Percentiles rank a stretch among this genome's conserved stretches.
Conservation (phyloP, 2,329 filamentous ascomycete species). For the Stromatinia cepivora region DNA sequence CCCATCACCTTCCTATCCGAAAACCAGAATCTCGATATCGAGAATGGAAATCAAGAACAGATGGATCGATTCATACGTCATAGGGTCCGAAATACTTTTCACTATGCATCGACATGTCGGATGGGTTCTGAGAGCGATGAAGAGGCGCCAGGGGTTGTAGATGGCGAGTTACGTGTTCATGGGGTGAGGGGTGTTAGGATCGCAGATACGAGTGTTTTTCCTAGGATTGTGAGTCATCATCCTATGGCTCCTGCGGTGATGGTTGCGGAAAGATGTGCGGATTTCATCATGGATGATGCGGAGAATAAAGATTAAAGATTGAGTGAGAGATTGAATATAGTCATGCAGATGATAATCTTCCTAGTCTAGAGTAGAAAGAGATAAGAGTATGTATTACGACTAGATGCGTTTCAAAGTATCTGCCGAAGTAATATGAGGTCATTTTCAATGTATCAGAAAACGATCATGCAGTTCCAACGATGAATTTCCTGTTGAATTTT, state of each 20-base stretch:
- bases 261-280: conserved; percentile 32
- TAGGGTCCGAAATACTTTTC: not conserved
- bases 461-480: not conserved
- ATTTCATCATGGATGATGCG: conserved; percentile 2
- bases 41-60: not conserved
- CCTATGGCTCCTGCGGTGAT: conserved; percentile 32
- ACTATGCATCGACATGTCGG: conserved; percentile 2
- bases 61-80: not conserved
- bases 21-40: not conserved
- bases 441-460: not conserved
- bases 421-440: not conserved
- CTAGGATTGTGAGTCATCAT: conserved; percentile 32
- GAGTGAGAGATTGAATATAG: not conserved
- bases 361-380: not conserved
- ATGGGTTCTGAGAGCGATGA: not conserved
- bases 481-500: not conserved
- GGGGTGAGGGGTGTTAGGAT: conserved; percentile 34
- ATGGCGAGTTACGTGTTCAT: conserved; percentile 33
- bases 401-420: not conserved
- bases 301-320: not conserved
- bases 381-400: not conserved
- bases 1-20: not conserved
- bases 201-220: conserved; percentile 35
- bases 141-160: conserved; percentile 31
- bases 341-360: not conserved